Evolutionary conservation across 768 basidiomycete species (phyloP).

Genomic region (Cystobasidiopsis lactophilus): DNA sequence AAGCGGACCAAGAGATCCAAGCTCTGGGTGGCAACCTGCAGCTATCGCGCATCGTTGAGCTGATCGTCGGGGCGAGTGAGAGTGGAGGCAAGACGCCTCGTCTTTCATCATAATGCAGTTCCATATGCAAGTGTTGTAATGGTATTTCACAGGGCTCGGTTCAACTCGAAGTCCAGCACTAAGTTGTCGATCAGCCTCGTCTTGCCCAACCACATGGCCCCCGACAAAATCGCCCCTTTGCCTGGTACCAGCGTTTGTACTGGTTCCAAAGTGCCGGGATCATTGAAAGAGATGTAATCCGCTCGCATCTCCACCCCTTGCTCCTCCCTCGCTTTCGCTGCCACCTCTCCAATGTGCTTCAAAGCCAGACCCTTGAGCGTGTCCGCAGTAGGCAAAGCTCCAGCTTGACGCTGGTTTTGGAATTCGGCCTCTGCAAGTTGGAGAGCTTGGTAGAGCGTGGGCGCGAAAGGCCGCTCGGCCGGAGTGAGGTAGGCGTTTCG

Average conservation of each 20-base stretch:
- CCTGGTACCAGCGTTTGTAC: conserved; percentile 28
- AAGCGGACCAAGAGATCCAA: conserved; percentile 44
- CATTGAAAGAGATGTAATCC: conserved; percentile 80
- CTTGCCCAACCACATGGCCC: conserved; percentile 45
- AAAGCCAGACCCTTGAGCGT: conserved; percentile 20
- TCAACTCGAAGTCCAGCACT: conserved; percentile 32
- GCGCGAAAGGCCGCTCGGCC: conserved; percentile 42
- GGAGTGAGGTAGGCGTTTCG: conserved; percentile 60
- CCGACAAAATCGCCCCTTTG: conserved; percentile 17
- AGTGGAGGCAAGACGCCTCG: too few relatives aligned
- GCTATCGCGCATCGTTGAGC: conserved; percentile 14
- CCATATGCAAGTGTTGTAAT: not conserved
- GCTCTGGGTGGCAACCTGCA: conserved; percentile 50
- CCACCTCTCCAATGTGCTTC: not conserved
- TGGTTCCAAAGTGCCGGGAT: conserved; percentile 48
- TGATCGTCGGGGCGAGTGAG: not conserved
- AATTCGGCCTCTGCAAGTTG: conserved; percentile 31
- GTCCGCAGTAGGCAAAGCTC: conserved; percentile 8
- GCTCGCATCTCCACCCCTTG: conserved; percentile 35
- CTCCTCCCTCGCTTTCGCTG: conserved; percentile 12
- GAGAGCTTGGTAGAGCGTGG: conserved; percentile 49
- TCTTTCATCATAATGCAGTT: too few relatives aligned
- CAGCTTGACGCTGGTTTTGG: conserved; percentile 12
- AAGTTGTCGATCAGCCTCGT: conserved; percentile 89
- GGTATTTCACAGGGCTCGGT: too few relatives aligned